Conservation (phyloP, 495 filamentous ascomycete species). For the Xylaria nigripes region DNA sequence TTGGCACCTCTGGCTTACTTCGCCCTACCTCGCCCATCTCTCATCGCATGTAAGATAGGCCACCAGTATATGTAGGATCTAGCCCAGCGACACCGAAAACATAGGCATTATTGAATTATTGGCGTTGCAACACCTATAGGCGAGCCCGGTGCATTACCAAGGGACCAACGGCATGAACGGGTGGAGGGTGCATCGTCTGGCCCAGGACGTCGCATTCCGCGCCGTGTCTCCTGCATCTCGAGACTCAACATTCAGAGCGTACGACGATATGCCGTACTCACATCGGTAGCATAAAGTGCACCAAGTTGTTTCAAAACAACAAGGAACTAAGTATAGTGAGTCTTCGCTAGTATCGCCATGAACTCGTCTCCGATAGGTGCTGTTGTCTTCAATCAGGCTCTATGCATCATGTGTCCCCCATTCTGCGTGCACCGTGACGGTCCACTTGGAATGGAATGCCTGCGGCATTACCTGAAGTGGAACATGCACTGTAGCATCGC, state of each 20-base stretch:
- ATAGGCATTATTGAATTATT: neutral
- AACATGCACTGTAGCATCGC: too few relatives aligned
- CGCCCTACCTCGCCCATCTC: neutral
- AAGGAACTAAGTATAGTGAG: neutral
- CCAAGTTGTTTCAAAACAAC: neutral
- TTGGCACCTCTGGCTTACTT: neutral
- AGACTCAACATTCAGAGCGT: neutral
- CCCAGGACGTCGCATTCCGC: slow-evolving; percentile 9
- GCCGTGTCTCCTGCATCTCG: neutral
- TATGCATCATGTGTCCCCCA: neutral
- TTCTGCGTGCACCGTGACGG: too few relatives aligned
- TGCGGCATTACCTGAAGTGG: too few relatives aligned
- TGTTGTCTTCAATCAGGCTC: neutral
- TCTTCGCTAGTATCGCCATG: neutral
- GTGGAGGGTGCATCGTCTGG: slow-evolving; percentile 2
- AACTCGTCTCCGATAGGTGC: neutral
- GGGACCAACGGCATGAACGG: slow-evolving; percentile 11
- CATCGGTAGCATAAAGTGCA: neutral
- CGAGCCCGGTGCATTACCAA: slow-evolving; percentile 1
- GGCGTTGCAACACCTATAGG: slow-evolving; percentile 1
- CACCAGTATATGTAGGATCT: neutral
- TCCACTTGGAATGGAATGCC: neutral
- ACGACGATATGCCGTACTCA: neutral
- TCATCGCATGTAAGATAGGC: neutral
- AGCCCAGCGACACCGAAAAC: neutral